These are phyloP conservation scores for Beauveria brongniartii DNA, from an alignment of 2,329 filamentous ascomycete genomes.

Conservation along the genomic window DNA sequence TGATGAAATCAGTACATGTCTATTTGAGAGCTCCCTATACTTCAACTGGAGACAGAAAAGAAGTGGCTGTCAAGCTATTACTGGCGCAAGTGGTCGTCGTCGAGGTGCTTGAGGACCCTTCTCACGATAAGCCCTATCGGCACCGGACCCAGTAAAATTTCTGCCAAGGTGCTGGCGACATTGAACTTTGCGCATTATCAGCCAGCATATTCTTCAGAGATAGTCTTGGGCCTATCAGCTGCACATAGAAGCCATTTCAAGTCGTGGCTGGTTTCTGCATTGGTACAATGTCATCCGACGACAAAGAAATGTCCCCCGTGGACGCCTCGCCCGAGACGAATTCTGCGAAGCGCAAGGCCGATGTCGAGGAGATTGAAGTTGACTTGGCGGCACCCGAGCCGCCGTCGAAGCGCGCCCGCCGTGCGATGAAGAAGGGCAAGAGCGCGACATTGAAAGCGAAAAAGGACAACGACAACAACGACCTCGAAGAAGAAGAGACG, in stretches of 20 bases:
- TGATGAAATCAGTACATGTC: too few species aligned
- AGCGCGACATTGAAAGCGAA: slow-evolving; percentile 36
- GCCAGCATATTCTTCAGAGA: background rate
- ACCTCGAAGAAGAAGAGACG: slow-evolving; percentile 29
- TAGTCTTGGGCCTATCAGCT: background rate
- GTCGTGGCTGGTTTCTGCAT: too few species aligned
- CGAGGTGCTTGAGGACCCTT: background rate
- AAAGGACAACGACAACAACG: slow-evolving; percentile 27
- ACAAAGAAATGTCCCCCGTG: slow-evolving; percentile 11
- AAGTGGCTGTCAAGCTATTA: background rate
- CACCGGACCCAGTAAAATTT: slow-evolving; percentile 6
- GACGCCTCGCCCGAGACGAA: slow-evolving; percentile 10
- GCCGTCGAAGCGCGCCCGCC: slow-evolving; percentile 86
- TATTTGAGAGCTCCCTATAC: too few species aligned
- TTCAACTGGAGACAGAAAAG: too few species aligned
- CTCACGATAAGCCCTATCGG: slow-evolving; percentile 6
- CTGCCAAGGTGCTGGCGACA: background rate
- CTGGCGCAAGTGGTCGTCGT: background rate
- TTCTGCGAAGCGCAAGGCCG: slow-evolving; percentile 61
- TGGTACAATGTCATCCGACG: slow-evolving; percentile 2
- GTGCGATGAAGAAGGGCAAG: slow-evolving; percentile 81
- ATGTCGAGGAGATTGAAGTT: slow-evolving; percentile 72
- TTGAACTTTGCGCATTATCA: background rate
- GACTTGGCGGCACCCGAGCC: slow-evolving; percentile 86
- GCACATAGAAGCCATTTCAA: background rate